phyloP scores from a whole-genome alignment of 176 grass and related monocot species.

The Ensete glaucum region DNA sequence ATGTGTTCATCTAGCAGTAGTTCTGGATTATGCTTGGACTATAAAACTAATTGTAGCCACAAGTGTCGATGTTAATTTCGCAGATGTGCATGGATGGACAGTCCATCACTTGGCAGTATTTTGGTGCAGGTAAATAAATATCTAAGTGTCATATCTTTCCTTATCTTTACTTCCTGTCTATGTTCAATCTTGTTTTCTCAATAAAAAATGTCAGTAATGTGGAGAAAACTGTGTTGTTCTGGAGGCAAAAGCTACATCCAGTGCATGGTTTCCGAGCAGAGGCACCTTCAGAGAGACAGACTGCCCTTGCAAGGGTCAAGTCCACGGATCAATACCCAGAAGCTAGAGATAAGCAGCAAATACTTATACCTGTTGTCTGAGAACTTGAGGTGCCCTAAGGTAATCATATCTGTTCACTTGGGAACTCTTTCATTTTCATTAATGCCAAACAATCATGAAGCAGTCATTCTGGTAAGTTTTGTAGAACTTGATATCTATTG shows the following conservation, averaged over 20 bases:
- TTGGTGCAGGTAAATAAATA: slow-evolving; percentile 57
- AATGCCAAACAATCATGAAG: too few species aligned
- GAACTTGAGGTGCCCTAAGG: slow-evolving; percentile 57
- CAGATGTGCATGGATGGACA: slow-evolving; percentile 86
- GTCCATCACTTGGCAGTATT: slow-evolving; percentile 85
- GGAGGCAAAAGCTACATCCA: slow-evolving; percentile 68
- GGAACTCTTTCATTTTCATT: too few species aligned
- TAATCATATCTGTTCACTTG: slow-evolving; percentile 1
- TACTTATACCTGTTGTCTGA: slow-evolving; percentile 53
- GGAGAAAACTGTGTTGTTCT: slow-evolving; percentile 69
- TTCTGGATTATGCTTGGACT: slow-evolving; percentile 87
- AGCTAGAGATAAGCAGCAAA: slow-evolving; percentile 71
- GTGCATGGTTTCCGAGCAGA: slow-evolving; percentile 45
- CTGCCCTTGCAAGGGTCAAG: slow-evolving; percentile 58
- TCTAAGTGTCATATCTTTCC: background rate
- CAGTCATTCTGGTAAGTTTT: too few species aligned
- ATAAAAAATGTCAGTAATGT: slow-evolving; percentile 73
- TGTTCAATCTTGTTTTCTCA: slow-evolving; percentile 25
- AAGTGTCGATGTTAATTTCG: slow-evolving; percentile 78
- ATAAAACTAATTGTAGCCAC: slow-evolving; percentile 58
- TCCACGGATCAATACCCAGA: slow-evolving; percentile 94
- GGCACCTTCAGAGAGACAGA: slow-evolving; percentile 42
- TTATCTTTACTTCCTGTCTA: background rate
- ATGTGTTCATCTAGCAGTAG: slow-evolving; percentile 74
- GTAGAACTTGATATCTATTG: too few species aligned